Evolutionary conservation across 768 basidiomycete species (phyloP).

Genomic region (Suillus lakei): DNA sequence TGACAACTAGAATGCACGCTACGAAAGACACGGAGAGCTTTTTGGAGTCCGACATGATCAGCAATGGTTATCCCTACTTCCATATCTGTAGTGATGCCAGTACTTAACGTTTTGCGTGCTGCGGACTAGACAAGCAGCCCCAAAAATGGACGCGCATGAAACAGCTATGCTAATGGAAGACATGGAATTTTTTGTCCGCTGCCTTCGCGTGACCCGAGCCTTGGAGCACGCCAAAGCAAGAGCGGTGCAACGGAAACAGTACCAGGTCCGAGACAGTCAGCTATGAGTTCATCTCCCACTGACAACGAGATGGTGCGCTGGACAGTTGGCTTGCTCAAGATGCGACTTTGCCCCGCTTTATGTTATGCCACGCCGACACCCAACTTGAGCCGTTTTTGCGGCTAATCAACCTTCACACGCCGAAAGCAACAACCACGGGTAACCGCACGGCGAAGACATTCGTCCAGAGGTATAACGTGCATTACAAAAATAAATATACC

Average conservation of each 20-base stretch:
- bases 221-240: slow-evolving; percentile 11
- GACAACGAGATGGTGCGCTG: neutral
- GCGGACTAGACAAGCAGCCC: slow-evolving; percentile 15
- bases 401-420: no score
- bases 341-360: neutral
- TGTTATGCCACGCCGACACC: neutral
- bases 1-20: slow-evolving; percentile 19
- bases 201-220: slow-evolving; percentile 7
- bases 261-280: no score
- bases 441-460: neutral
- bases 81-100: slow-evolving; percentile 15
- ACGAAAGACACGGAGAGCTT: slow-evolving; percentile 21
- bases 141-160: slow-evolving; percentile 11
- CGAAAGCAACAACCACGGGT: neutral
- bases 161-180: slow-evolving; percentile 17
- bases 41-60: slow-evolving; percentile 1
- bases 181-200: slow-evolving; percentile 12
- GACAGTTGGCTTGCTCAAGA: no score
- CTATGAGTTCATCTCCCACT: neutral
- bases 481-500: neutral
- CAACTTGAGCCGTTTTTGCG: neutral
- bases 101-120: slow-evolving; percentile 6
- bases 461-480: neutral
- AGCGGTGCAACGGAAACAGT: neutral
- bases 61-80: slow-evolving; percentile 13